Evolutionary conservation across 805 yeast species (phyloP).

Genomic region (Candida tibetensis): DNA sequence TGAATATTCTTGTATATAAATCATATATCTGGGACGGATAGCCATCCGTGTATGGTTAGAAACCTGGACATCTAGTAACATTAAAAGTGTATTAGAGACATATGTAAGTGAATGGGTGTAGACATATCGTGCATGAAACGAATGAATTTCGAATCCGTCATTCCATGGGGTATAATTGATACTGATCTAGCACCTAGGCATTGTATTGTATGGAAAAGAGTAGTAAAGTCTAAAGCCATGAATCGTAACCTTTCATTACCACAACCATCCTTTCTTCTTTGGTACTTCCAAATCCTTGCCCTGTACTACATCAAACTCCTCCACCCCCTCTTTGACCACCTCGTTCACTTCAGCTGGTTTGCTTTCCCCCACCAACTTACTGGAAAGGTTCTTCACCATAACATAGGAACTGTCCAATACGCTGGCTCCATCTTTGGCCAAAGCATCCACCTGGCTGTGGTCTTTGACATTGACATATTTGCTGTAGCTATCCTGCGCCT

Average conservation of each 20-base stretch:
- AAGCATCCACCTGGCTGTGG: neutral
- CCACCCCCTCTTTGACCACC: constrained; percentile 1
- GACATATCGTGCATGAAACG: too few relatives aligned
- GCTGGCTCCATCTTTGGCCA: neutral
- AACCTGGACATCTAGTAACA: too few relatives aligned
- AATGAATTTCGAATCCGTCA: too few relatives aligned
- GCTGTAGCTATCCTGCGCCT: constrained; percentile 1
- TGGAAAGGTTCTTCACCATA: constrained; percentile 11
- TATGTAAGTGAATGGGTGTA: too few relatives aligned
- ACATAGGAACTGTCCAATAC: constrained; percentile 13
- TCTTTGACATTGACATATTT: neutral
- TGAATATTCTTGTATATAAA: constrained; percentile 8
- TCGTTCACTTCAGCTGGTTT: constrained; percentile 1
- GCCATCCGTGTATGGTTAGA: too few relatives aligned
- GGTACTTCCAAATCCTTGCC: constrained; percentile 4
- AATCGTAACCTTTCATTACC: constrained; percentile 7
- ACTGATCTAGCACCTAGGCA: too few relatives aligned
- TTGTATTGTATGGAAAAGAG: too few relatives aligned
- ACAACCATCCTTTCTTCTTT: constrained; percentile 14
- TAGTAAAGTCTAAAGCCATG: too few relatives aligned
- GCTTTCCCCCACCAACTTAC: constrained; percentile 6
- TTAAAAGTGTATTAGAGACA: too few relatives aligned
- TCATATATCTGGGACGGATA: neutral
- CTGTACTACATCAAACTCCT: constrained; percentile 10
- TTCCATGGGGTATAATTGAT: too few relatives aligned